Base-by-base conservation (phyloP, 208 protist genomes). In the Endotrypanum monterogeii region DNA sequence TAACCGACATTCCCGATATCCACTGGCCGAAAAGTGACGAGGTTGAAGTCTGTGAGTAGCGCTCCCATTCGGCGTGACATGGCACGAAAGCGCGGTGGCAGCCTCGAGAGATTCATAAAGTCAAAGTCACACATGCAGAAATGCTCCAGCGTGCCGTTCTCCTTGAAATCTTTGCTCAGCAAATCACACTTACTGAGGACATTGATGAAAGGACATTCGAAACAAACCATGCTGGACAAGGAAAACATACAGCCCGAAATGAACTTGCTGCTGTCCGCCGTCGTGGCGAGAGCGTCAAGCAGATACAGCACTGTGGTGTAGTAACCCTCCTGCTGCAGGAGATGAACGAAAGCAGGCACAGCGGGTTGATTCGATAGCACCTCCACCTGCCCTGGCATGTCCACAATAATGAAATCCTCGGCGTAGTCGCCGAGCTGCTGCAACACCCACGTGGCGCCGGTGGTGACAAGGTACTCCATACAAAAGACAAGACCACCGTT, bases 321-420 rank as follows among this genome's bases (percentile, higher is more conserved):
- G 71, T 93, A 96, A 12, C 93, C 94, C 67, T 93, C 80, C 3
- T 86, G 84, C 58, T 89, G 93, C 54, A 95, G 98, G 77, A 90
- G 74, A 16, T 83, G 80, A 35, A 93, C 87, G 77, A 98, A 94
- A 1, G 87, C 82, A 41, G 94, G 90, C 7, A 99, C 90, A 11
- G 89, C 82, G 3, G 94, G 83, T 76, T 99, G 79, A 78, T 99
- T 98, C 52, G 98, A 99, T 74, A 99, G 99, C 56, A 99, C 93
- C 90, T 99, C 99, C 51, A 99, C 98, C 90, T 99, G 99, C 41
- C 99, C 99, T 0, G 99, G 99, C 88, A 98, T 99, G 86, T 99
- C 99, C 65, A 99, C 96, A 48, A 99, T 88, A n/a, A 99, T 76
- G 74, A 99, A 99, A 67, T 99, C 91, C 61, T 98, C 98, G 44